Conservation (phyloP, 768 basidiomycete genomes). For the Xerocomellus amylosporus region DNA sequence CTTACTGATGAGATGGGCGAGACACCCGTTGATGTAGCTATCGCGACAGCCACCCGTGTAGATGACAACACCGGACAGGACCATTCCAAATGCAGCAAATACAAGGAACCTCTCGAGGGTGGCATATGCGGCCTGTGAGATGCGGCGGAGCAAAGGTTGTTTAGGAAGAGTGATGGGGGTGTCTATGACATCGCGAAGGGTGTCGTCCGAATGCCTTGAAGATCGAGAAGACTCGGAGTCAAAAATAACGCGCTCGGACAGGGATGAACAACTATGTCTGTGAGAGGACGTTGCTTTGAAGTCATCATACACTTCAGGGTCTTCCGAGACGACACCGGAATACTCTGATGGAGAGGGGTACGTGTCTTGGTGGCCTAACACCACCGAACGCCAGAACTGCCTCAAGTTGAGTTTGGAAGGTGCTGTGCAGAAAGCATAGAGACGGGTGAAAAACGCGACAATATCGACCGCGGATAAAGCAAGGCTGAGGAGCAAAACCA, state of each 20-base stretch:
- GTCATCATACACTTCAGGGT: constrained; percentile 55
- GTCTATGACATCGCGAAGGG: constrained; percentile 44
- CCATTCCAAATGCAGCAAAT: constrained; percentile 64
- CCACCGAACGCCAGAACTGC: constrained; percentile 54
- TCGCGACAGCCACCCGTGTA: constrained; percentile 88
- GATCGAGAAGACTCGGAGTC: constrained; percentile 40
- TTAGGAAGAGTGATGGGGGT: constrained; percentile 8
- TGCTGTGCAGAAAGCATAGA: constrained; percentile 45
- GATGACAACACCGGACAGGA: constrained; percentile 67
- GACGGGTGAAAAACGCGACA: constrained; percentile 46
- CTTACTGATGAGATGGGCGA: constrained; percentile 91
- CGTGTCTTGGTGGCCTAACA: constrained; percentile 47
- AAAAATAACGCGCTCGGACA: constrained; percentile 55
- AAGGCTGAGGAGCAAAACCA: constrained; percentile 46
- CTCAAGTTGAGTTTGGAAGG: constrained; percentile 45
- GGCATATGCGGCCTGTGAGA: constrained; percentile 50
- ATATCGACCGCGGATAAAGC: constrained; percentile 55
- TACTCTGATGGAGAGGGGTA: constrained; percentile 44
- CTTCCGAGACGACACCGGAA: constrained; percentile 52
- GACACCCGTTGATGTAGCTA: constrained; percentile 74
- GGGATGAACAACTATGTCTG: constrained; percentile 40
- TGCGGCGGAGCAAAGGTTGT: constrained; percentile 34
- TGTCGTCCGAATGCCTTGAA: constrained; percentile 55
- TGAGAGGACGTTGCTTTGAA: constrained; percentile 32
- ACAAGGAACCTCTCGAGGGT: constrained; percentile 63